phyloP scores from a whole-genome alignment of 768 basidiomycete genomes.

The Pisolithus microcarpus region DNA sequence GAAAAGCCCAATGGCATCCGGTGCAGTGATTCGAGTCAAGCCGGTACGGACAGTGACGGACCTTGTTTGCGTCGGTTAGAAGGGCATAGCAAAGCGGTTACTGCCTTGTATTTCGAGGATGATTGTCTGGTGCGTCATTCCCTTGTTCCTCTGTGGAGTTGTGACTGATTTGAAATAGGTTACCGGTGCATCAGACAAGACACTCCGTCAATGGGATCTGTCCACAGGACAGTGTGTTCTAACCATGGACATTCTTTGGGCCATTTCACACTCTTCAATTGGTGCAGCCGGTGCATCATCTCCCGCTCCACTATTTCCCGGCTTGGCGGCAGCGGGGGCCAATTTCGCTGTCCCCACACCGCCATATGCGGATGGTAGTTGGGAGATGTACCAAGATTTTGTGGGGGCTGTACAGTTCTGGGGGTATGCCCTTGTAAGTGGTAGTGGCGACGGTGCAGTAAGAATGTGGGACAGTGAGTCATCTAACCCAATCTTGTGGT shows the following conservation, averaged over 20 bases:
- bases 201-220: conserved; percentile 96
- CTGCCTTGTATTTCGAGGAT: conserved; percentile 92
- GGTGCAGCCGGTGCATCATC: conserved; percentile 34
- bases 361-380: conserved; percentile 81
- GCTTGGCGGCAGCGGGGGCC: conserved; percentile 39
- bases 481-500: not conserved
- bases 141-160: not conserved
- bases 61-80: conserved; percentile 69
- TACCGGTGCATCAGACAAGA: conserved; percentile 97
- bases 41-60: conserved; percentile 38
- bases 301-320: conserved; percentile 43
- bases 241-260: conserved; percentile 99
- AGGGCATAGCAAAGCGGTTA: conserved; percentile 90
- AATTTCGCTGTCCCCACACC: conserved; percentile 79
- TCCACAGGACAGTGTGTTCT: conserved; percentile 96
- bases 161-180: conserved; percentile 48
- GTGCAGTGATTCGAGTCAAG: conserved; percentile 32
- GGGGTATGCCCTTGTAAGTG: conserved; percentile 96
- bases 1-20: conserved; percentile 37
- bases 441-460: conserved; percentile 94
- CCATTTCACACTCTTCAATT: conserved; percentile 81
- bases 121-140: conserved; percentile 67
- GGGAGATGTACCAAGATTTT: conserved; percentile 96
- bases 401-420: conserved; percentile 98
- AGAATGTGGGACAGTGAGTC: conserved; percentile 99